Conservation (phyloP, 192 early-diverging fungal species). For the Backusella morwellensis region DNA sequence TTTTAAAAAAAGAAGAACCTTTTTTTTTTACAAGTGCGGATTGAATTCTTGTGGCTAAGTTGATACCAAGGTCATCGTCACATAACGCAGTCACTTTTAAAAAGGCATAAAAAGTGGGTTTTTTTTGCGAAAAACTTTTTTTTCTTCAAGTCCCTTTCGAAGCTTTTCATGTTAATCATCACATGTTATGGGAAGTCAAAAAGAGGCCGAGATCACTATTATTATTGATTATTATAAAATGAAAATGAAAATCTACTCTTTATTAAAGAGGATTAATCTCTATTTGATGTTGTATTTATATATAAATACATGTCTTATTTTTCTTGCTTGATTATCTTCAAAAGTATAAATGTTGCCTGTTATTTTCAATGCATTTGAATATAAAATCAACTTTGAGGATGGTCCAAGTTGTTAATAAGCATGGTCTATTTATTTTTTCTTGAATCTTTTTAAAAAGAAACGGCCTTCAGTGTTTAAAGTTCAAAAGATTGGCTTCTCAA, state of each 20-base stretch:
- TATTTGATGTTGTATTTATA: neutral
- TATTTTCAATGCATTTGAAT: too few species aligned
- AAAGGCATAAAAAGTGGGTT: neutral
- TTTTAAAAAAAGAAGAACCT: neutral
- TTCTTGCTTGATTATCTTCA: too few species aligned
- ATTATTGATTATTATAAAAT: conserved; percentile 2
- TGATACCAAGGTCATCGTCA: neutral
- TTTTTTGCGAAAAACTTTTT: neutral
- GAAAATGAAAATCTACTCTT: neutral
- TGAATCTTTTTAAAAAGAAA: too few species aligned
- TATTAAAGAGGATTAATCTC: neutral
- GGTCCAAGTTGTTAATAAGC: too few species aligned
- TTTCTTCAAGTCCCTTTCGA: conserved; percentile 13
- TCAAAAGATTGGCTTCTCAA: too few species aligned
- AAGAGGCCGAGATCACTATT: conserved; percentile 6
- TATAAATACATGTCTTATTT: too few species aligned
- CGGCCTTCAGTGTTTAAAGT: too few species aligned
- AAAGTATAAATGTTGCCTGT: too few species aligned
- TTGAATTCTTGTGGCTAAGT: conserved; percentile 1
- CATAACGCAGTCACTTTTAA: neutral
- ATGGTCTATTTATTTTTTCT: too few species aligned
- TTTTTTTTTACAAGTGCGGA: neutral
- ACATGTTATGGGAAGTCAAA: conserved; percentile 14
- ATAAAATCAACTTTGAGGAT: too few species aligned
- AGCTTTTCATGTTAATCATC: neutral